Evolutionary conservation across 1,139 yeast genomes (phyloP), one percentile per base, ranked within the genome.

Genomic region (Tardiomyces depauwii): DNA sequence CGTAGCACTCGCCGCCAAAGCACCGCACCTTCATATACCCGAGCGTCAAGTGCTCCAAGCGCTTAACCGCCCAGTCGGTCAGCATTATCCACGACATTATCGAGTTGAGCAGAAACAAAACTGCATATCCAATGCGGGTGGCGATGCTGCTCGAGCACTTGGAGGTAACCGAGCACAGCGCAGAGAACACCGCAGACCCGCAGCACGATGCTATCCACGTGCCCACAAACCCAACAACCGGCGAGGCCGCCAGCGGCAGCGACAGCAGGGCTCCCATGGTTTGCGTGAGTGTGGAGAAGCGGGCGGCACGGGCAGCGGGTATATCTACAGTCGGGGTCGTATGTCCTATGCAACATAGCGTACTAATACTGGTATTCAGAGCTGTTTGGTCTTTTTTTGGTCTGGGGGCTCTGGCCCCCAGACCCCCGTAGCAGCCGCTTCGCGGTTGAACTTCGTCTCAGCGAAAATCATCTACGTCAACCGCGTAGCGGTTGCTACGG

Each of bases 61-160:
- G 78, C 49, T 78, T 74, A 27, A 83, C 74, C 2, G 93, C 80
- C 64, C 86, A 83, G 51, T 88, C 89, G 19, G 95, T 80, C 50
- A 93, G 74, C 67, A 87, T 86, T 6, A 87, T 69, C 99, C 99
- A 91, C 13, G 97, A 85, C 28, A 91, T 52, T 19, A 88, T 69
- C 28, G 95, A 84, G 67, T 89, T 89, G 40, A 85, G 53, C 41
- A 88, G 67, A 50, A 93, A 77, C 42, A 89, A 68, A 28, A 82
- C 58, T 12, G 98, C 98, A 64, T 91, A 91, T 44, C 88, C 77
- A 32, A 89, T 71, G 60, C 98, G 76, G 7, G 89, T 80, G 39
- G 82, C 81, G 27, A 88, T 74, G 19, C 93, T 80, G 16, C 94
- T 83, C 69, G 70, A 82, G 66, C 67, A 88, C 44, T 67, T 68